phyloP scores from a whole-genome alignment of 1,284 basidiomycete species.

The Ustilago crameri region DNA sequence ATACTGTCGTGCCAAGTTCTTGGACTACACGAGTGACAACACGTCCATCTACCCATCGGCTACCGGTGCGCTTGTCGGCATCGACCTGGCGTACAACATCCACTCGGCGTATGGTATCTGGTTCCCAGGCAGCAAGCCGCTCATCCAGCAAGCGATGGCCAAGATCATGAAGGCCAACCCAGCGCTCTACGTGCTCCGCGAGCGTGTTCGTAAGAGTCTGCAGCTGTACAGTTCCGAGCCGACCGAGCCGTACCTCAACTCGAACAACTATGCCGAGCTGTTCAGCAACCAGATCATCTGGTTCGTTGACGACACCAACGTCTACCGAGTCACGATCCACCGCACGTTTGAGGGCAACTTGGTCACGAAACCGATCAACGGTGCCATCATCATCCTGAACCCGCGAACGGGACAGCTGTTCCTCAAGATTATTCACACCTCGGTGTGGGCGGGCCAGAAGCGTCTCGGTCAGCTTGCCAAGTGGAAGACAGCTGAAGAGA shows the following conservation, averaged over 20 bases:
- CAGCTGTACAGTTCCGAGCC: constrained; percentile 99
- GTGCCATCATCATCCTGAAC: constrained; percentile 99
- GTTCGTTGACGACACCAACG: constrained; percentile 99
- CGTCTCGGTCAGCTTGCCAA: constrained; percentile 99
- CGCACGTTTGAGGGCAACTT: constrained; percentile 99
- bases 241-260: constrained; percentile 97
- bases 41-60: constrained; percentile 99
- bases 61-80: constrained; percentile 97
- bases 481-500: constrained; percentile 99
- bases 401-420: constrained; percentile 97
- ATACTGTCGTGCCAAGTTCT: constrained; percentile 96
- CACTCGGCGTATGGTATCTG: constrained; percentile 99
- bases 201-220: constrained; percentile 97
- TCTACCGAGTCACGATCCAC: constrained; percentile 99
- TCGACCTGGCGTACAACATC: constrained; percentile 97
- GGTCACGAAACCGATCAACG: constrained; percentile 99
- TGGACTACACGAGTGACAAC: constrained; percentile 80
- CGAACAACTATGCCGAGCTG: constrained; percentile 93
- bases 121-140: constrained; percentile 98
- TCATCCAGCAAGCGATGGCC: constrained; percentile 98
- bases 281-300: constrained; percentile 99
- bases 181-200: constrained; percentile 95
- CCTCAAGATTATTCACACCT: constrained; percentile 99
- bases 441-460: constrained; percentile 99
- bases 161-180: constrained; percentile 99